Evolutionary conservation across 768 basidiomycete genomes (phyloP).

Genomic region (Peribolospora kevripleyi): DNA sequence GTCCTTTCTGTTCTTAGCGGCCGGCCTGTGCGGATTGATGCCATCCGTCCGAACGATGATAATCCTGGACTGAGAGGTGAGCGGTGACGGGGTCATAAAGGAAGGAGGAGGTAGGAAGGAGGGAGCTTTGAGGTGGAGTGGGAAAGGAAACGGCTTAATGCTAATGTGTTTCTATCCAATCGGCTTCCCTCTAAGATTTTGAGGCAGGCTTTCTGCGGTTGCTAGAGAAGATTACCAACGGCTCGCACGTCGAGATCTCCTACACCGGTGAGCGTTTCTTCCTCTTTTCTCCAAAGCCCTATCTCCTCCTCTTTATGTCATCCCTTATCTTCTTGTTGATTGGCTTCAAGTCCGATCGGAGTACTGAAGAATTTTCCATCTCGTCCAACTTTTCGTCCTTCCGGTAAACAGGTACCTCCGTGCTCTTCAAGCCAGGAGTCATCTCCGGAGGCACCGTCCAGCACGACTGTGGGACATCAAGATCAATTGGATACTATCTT

Average conservation of each 20-base stretch:
- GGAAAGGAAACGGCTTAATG: background rate
- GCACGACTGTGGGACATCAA: slow-evolving; percentile 71
- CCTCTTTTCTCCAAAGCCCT: background rate
- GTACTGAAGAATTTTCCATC: background rate
- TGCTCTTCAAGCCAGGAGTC: slow-evolving; percentile 77
- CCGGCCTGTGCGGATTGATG: slow-evolving; percentile 55
- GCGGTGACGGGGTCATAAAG: slow-evolving; percentile 3
- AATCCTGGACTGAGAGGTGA: slow-evolving; percentile 81
- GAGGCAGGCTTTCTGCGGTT: slow-evolving; percentile 74
- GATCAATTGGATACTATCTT: slow-evolving; percentile 80
- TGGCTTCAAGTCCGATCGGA: background rate
- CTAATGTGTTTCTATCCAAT: background rate
- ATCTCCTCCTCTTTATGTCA: background rate
- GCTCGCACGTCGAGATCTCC: slow-evolving; percentile 81
- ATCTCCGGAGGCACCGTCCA: slow-evolving; percentile 54
- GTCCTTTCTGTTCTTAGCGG: slow-evolving; percentile 78
- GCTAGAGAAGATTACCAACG: slow-evolving; percentile 77
- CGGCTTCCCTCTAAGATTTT: slow-evolving; percentile 36
- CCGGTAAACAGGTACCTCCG: slow-evolving; percentile 43
- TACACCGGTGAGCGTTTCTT: slow-evolving; percentile 46
- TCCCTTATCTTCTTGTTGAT: background rate
- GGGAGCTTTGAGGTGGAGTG: background rate
- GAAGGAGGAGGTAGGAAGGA: background rate
- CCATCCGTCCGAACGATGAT: slow-evolving; percentile 72
- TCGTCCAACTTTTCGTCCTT: background rate